These are phyloP conservation scores for Microcera coccophila DNA, from an alignment of 2,329 filamentous ascomycete genomes.

Conservation along the genomic window DNA sequence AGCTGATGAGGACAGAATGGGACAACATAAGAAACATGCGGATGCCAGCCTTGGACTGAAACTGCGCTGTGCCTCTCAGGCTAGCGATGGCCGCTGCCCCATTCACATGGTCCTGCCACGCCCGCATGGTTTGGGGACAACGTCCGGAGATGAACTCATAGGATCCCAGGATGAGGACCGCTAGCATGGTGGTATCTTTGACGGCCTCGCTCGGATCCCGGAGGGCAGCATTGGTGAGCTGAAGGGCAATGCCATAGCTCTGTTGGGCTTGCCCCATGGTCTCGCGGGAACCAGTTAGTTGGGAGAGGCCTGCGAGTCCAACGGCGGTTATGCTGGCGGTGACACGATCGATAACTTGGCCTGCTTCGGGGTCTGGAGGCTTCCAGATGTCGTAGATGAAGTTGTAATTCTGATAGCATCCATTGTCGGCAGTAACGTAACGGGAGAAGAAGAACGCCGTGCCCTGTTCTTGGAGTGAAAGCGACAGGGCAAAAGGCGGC, in stretches of 20 bases:
- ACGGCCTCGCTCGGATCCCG: constrained; percentile 39
- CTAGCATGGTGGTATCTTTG: constrained; percentile 51
- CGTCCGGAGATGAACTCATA: constrained; percentile 52
- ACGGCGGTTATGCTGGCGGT: constrained; percentile 53
- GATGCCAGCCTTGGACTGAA: constrained; percentile 42
- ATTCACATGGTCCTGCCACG: constrained; percentile 52
- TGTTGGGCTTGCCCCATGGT: constrained; percentile 47
- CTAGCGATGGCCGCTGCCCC: constrained; percentile 49
- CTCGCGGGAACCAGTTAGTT: constrained; percentile 39
- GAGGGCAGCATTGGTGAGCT: constrained; percentile 49
- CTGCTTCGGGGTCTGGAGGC: constrained; percentile 33
- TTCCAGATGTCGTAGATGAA: constrained; percentile 53
- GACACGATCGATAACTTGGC: constrained; percentile 41
- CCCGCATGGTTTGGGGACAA: constrained; percentile 43
- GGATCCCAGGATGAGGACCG: constrained; percentile 50
- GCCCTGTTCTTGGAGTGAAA: constrained; percentile 39
- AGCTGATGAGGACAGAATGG: constrained; percentile 49
- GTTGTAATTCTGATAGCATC: constrained; percentile 48
- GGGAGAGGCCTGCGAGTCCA: constrained; percentile 49
- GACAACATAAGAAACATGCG: constrained; percentile 54
- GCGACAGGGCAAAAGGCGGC: constrained; percentile 18
- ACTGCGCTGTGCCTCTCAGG: constrained; percentile 46
- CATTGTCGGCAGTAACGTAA: constrained; percentile 46
- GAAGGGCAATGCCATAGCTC: constrained; percentile 49
- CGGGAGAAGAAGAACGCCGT: constrained; percentile 50